Evolutionary conservation across 2,329 filamentous ascomycete genomes (phyloP).

Genomic region (Penicillium freii): DNA sequence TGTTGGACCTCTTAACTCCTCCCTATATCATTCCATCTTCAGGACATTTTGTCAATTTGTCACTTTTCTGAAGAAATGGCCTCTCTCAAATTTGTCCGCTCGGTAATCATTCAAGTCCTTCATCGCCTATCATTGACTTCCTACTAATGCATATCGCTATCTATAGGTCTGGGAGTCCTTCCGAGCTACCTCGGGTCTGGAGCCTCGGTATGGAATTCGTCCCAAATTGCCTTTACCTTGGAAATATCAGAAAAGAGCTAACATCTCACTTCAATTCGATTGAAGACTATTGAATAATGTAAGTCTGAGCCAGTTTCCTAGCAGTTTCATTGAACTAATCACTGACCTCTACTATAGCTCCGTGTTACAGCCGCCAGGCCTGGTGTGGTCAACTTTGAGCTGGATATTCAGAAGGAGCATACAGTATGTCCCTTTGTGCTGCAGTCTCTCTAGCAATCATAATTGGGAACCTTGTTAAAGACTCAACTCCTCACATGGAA

Average conservation of each 20-base stretch:
- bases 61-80: conserved; percentile 41
- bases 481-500: no score
- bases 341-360: conserved; percentile 45
- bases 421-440: conserved; percentile 48
- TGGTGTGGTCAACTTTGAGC: conserved; percentile 63
- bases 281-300: conserved; percentile 42
- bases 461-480: background rate
- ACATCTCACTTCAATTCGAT: background rate
- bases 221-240: background rate
- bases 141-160: conserved; percentile 19
- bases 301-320: conserved; percentile 17
- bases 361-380: conserved; percentile 60
- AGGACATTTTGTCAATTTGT: background rate
- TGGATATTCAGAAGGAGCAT: conserved; percentile 64
- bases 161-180: conserved; percentile 80
- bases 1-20: background rate
- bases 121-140: background rate
- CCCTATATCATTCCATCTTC: background rate
- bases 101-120: conserved; percentile 46
- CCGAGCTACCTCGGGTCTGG: conserved; percentile 78
- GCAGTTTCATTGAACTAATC: background rate
- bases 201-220: conserved; percentile 66
- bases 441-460: background rate
- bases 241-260: conserved; percentile 4
- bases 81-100: conserved; percentile 62